Percentiles rank a stretch among this genome's conserved stretches.
These are phyloP conservation scores for Sistotremastrum suecicum DNA, from an alignment of 768 basidiomycete genomes.

Conservation along the genomic window DNA sequence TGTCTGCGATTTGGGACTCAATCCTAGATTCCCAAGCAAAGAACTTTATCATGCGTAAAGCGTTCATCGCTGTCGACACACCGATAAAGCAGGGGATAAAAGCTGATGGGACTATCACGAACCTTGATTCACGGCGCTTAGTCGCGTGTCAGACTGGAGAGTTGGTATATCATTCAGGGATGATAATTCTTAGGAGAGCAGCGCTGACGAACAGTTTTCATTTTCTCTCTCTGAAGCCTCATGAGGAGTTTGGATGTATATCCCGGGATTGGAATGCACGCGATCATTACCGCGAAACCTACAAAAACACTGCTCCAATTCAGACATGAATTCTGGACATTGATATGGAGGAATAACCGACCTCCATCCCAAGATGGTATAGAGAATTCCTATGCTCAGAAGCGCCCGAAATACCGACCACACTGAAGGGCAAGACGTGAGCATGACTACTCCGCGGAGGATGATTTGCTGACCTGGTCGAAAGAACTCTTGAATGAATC, in stretches of 20 bases:
- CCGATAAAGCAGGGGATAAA: background rate
- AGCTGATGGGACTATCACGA: slow-evolving; percentile 6
- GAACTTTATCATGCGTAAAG: slow-evolving; percentile 55
- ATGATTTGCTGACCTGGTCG: too few relatives aligned
- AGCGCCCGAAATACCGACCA: too few relatives aligned
- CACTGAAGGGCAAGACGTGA: too few relatives aligned
- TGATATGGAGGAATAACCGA: background rate
- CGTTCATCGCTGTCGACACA: slow-evolving; percentile 29
- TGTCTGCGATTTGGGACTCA: slow-evolving; percentile 33
- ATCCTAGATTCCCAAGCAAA: slow-evolving; percentile 53
- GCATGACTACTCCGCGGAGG: too few relatives aligned
- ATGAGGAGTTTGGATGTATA: slow-evolving; percentile 37
- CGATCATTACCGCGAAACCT: slow-evolving; percentile 37
- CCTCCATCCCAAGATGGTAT: slow-evolving; percentile 14
- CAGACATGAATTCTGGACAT: too few relatives aligned
- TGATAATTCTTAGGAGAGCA: slow-evolving; percentile 1
- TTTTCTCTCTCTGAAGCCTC: slow-evolving; percentile 30
- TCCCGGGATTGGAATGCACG: slow-evolving; percentile 44
- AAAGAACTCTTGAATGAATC: slow-evolving; percentile 14
- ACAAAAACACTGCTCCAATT: slow-evolving; percentile 31
- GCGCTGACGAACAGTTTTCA: slow-evolving; percentile 26
- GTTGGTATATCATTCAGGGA: background rate
- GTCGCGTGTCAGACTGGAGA: slow-evolving; percentile 37
- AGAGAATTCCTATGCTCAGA: slow-evolving; percentile 24
- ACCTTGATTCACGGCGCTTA: slow-evolving; percentile 51